Evolutionary conservation across 148 eudicot species (phyloP).

Genomic region (Heliosperma pusillum): DNA sequence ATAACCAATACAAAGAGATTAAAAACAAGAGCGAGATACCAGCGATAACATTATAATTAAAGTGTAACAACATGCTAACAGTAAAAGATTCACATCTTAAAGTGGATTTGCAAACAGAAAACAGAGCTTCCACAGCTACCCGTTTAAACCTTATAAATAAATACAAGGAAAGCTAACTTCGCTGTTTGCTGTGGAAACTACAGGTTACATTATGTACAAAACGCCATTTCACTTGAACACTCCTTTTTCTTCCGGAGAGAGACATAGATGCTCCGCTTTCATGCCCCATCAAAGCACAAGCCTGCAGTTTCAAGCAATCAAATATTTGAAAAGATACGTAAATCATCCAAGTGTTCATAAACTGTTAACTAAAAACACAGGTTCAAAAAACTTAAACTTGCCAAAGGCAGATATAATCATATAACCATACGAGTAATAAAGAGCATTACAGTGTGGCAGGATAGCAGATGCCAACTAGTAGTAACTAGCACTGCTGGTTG

Average conservation of each 20-base stretch:
- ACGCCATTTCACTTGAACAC: conserved; percentile 20
- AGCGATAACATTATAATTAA: background rate
- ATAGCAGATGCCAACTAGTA: background rate
- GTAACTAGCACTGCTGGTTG: background rate
- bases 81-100: background rate
- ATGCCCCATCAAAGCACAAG: conserved; percentile 2
- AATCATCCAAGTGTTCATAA: background rate
- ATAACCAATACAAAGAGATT: background rate
- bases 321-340: background rate
- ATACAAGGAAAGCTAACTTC: conserved; percentile 5
- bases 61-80: background rate
- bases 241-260: background rate
- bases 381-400: background rate
- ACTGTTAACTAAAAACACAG: background rate
- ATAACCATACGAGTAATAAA: background rate
- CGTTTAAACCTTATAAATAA: conserved; percentile 3
- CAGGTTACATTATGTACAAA: conserved; percentile 25
- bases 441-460: background rate
- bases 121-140: conserved; percentile 22
- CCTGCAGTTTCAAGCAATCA: conserved; percentile 17
- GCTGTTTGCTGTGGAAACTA: conserved; percentile 21
- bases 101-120: background rate
- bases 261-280: background rate
- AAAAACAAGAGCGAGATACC: background rate
- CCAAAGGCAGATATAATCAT: background rate